Evolutionary conservation across 257 asterid species (phyloP).

Genomic region (Agastache rugosa): DNA sequence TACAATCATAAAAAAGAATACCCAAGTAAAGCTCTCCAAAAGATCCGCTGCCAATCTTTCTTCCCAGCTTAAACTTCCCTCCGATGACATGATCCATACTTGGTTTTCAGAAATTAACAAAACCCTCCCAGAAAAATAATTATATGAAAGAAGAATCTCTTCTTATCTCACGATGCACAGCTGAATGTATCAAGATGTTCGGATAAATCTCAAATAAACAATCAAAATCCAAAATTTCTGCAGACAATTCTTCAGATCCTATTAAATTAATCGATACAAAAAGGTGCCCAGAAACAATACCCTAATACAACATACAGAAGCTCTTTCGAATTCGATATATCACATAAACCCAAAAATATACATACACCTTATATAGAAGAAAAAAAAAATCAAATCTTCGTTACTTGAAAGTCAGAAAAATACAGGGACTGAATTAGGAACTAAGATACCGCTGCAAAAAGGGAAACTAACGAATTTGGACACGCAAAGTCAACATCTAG

Average conservation of each 20-base stretch:
- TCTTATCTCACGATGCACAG: conserved; percentile 28
- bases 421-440: conserved; percentile 30
- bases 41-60: conserved; percentile 98
- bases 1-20: conserved; percentile 36
- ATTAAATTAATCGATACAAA: conserved; percentile 13
- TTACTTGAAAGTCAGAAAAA: conserved; percentile 29
- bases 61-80: conserved; percentile 93
- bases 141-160: not conserved
- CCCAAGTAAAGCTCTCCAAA: conserved; percentile 98
- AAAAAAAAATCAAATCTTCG: conserved; percentile 29
- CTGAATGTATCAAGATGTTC: conserved; percentile 21
- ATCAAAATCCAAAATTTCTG: conserved; percentile 35
- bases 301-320: conserved; percentile 14
- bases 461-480: conserved; percentile 21
- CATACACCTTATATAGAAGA: conserved; percentile 9
- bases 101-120: conserved; percentile 35
- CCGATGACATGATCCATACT: conserved; percentile 93
- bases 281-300: conserved; percentile 7
- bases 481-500: conserved; percentile 46
- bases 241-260: conserved; percentile 45
- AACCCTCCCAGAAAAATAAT: conserved; percentile 27
- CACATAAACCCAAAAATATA: conserved; percentile 26
- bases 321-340: conserved; percentile 26
- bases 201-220: conserved; percentile 30
- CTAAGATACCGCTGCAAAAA: conserved; percentile 27